Conservation (phyloP, 179 eudicot genomes). For the Beta corolliflora region DNA sequence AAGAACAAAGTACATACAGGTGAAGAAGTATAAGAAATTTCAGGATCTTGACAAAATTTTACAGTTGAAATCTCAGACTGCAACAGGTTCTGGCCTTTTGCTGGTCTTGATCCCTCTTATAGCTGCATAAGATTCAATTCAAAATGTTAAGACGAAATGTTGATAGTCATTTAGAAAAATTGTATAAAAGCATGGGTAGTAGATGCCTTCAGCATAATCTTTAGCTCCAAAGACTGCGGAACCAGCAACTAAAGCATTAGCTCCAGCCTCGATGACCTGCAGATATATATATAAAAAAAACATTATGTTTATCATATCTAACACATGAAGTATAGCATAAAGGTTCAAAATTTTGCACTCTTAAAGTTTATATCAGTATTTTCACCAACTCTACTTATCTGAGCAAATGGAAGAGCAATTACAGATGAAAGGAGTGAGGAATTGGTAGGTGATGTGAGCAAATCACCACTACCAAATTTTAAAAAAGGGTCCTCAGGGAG, state of each 20-base stretch:
- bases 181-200: background rate
- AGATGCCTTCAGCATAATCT: slow-evolving; percentile 91
- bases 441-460: background rate
- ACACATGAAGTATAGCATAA: background rate
- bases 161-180: background rate
- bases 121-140: slow-evolving; percentile 51
- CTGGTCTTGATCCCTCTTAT: slow-evolving; percentile 93
- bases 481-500: background rate
- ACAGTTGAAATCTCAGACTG: slow-evolving; percentile 51
- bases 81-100: slow-evolving; percentile 85
- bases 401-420: background rate
- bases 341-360: background rate
- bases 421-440: background rate
- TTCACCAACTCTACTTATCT: too few species aligned
- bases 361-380: background rate
- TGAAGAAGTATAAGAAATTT: slow-evolving; percentile 13
- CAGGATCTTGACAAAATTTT: slow-evolving; percentile 29
- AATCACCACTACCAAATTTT: background rate
- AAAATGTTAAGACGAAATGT: slow-evolving; percentile 15
- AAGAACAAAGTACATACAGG: slow-evolving; percentile 36
- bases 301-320: background rate
- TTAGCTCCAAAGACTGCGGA: slow-evolving; percentile 98
- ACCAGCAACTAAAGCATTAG: slow-evolving; percentile 96
- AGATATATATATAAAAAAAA: slow-evolving; percentile 4
- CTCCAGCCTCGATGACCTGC: slow-evolving; percentile 99